phyloP scores from a whole-genome alignment of 306 rosid genomes.

The Leucaena leucocephala region DNA sequence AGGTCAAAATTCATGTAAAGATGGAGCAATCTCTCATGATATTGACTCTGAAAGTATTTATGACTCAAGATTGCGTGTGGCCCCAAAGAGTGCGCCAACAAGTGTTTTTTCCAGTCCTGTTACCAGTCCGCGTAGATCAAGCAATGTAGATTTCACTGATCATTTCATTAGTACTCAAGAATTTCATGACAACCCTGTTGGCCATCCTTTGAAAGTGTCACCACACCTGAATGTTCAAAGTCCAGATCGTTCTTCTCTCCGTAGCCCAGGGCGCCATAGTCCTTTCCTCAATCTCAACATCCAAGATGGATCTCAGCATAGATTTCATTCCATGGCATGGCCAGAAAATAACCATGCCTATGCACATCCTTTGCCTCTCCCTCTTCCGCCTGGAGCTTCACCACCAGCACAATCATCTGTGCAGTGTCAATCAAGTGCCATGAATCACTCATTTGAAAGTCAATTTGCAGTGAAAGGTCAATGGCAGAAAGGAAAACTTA shows the following conservation, averaged over 20 bases:
- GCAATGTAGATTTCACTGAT: slow-evolving; percentile 45
- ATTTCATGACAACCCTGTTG: slow-evolving; percentile 40
- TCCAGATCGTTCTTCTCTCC: slow-evolving; percentile 59
- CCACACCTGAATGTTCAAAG: slow-evolving; percentile 45
- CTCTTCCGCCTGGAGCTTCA: slow-evolving; percentile 78
- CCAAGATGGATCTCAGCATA: slow-evolving; percentile 41
- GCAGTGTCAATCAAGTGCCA: slow-evolving; percentile 36
- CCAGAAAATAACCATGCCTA: slow-evolving; percentile 55
- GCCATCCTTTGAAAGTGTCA: slow-evolving; percentile 34
- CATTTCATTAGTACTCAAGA: slow-evolving; percentile 42
- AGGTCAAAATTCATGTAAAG: slow-evolving; percentile 44
- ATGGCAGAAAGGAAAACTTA: slow-evolving; percentile 92
- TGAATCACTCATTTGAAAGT: slow-evolving; percentile 45
- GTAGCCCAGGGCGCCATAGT: slow-evolving; percentile 48
- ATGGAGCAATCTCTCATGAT: slow-evolving; percentile 43
- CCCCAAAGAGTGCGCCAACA: slow-evolving; percentile 81
- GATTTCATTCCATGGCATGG: slow-evolving; percentile 41
- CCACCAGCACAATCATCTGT: slow-evolving; percentile 42
- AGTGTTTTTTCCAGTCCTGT: slow-evolving; percentile 76
- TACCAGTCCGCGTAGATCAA: slow-evolving; percentile 71
- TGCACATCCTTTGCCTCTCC: slow-evolving; percentile 90
- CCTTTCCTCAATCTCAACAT: slow-evolving; percentile 37
- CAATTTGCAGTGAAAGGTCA: slow-evolving; percentile 64
- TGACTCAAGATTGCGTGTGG: slow-evolving; percentile 43
- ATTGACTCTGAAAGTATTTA: slow-evolving; percentile 31